Conservation (phyloP, 495 filamentous ascomycete genomes). For the Xylaria scruposa region DNA sequence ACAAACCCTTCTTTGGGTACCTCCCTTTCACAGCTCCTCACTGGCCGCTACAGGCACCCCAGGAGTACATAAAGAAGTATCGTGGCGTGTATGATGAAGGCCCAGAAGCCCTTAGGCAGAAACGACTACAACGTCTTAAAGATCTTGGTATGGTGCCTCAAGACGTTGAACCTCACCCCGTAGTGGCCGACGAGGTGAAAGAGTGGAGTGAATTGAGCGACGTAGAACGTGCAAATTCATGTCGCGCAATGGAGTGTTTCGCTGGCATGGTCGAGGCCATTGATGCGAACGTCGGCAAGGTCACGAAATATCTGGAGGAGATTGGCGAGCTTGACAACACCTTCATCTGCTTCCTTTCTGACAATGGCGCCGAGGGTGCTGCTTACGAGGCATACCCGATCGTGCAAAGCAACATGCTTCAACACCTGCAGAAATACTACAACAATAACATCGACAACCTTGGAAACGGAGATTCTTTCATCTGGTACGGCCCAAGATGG, state of each 20-base stretch:
- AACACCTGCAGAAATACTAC: slow-evolving; percentile 67
- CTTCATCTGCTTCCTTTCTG: slow-evolving; percentile 68
- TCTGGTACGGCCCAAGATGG: slow-evolving; percentile 73
- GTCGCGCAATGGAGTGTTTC: slow-evolving; percentile 64
- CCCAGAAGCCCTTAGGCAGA: slow-evolving; percentile 60
- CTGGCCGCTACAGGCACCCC: slow-evolving; percentile 66
- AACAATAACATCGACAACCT: slow-evolving; percentile 68
- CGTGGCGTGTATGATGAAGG: slow-evolving; percentile 64
- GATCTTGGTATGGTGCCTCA: slow-evolving; percentile 59
- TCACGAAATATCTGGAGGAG: slow-evolving; percentile 62
- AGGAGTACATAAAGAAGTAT: slow-evolving; percentile 62
- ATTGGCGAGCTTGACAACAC: slow-evolving; percentile 70
- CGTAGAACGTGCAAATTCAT: slow-evolving; percentile 62
- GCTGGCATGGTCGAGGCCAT: slow-evolving; percentile 71
- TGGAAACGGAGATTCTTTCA: slow-evolving; percentile 65
- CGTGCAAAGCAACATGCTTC: slow-evolving; percentile 54
- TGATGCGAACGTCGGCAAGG: slow-evolving; percentile 67
- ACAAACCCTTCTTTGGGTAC: slow-evolving; percentile 67
- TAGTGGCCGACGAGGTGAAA: slow-evolving; percentile 64
- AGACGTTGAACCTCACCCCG: slow-evolving; percentile 61
- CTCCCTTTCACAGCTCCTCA: slow-evolving; percentile 67
- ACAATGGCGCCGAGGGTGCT: slow-evolving; percentile 69
- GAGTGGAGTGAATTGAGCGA: slow-evolving; percentile 60
- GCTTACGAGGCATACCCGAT: slow-evolving; percentile 69
- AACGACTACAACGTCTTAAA: slow-evolving; percentile 59